phyloP scores from a whole-genome alignment of 2,329 filamentous ascomycete species.

The Aschersonia sp. region DNA sequence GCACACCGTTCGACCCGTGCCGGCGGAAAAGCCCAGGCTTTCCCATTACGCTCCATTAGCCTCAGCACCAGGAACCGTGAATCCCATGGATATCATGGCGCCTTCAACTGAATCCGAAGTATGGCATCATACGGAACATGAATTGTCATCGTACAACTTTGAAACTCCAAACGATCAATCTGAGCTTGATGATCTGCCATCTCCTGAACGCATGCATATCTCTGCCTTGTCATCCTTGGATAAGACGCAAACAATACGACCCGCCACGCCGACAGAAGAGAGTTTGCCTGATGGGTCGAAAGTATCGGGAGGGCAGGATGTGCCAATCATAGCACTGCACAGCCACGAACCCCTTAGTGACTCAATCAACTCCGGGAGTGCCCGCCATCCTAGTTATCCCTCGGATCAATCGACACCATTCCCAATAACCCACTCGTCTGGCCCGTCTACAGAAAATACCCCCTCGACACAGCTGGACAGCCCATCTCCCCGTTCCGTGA shows the following conservation, averaged over 20 bases:
- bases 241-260: conserved; percentile 12
- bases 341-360: conserved; percentile 12
- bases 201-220: conserved; percentile 1
- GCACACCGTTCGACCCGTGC: conserved; percentile 1
- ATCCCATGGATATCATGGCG: conserved; percentile 40
- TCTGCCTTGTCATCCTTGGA: conserved; percentile 5
- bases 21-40: conserved; percentile 5
- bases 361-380: conserved; percentile 8
- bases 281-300: conserved; percentile 2
- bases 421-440: conserved; percentile 22
- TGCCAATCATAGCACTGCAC: conserved; percentile 11
- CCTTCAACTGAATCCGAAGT: conserved; percentile 22
- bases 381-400: conserved; percentile 17
- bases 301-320: conserved; percentile 8
- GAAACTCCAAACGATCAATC: conserved; percentile 7
- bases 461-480: conserved; percentile 31
- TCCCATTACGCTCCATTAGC: conserved; percentile 16
- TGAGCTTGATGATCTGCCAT: background rate
- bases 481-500: conserved; percentile 23
- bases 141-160: conserved; percentile 15
- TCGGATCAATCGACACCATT: conserved; percentile 29
- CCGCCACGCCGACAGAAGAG: conserved; percentile 11
- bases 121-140: conserved; percentile 21
- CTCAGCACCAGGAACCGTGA: conserved; percentile 32
- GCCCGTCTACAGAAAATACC: conserved; percentile 26